Evolutionary conservation across 2,329 filamentous ascomycete genomes (phyloP).

Genomic region (Orbilia blumenaviensis): DNA sequence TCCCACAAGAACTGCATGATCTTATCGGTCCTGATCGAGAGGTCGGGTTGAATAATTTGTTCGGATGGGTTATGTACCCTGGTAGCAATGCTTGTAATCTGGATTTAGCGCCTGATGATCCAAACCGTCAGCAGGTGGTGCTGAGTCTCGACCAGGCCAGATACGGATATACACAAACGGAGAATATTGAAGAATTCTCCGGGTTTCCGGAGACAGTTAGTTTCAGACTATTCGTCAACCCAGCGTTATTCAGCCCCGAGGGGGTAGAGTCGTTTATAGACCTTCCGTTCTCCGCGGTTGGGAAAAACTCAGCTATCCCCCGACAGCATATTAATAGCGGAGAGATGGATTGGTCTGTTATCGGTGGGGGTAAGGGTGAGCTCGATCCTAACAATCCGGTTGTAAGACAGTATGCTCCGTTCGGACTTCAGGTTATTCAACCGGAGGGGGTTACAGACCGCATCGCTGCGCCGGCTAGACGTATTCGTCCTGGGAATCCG

Average conservation of each 20-base stretch:
- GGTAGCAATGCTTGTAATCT: conserved; percentile 16
- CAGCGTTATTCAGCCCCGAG: neutral
- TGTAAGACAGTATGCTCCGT: neutral
- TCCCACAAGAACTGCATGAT: neutral
- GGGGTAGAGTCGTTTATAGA: neutral
- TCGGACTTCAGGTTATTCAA: neutral
- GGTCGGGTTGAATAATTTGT: neutral
- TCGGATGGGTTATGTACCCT: conserved; percentile 43
- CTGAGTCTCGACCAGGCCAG: conserved; percentile 24
- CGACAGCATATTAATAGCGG: neutral
- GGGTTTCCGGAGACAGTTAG: conserved; percentile 13
- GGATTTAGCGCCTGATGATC: neutral
- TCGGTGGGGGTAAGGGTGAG: neutral
- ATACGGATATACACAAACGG: conserved; percentile 1
- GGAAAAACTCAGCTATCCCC: neutral
- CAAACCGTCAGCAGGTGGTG: neutral
- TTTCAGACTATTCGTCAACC: conserved; percentile 32
- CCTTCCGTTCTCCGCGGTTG: conserved; percentile 7
- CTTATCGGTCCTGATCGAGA: neutral
- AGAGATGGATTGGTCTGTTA: neutral
- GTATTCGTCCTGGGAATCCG: neutral
- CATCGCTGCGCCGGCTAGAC: neutral
- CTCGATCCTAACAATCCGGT: neutral
- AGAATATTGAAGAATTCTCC: neutral
- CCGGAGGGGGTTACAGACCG: neutral